phyloP scores from a whole-genome alignment of 495 filamentous ascomycete species.

The Lindgomyces ingoldianus region DNA sequence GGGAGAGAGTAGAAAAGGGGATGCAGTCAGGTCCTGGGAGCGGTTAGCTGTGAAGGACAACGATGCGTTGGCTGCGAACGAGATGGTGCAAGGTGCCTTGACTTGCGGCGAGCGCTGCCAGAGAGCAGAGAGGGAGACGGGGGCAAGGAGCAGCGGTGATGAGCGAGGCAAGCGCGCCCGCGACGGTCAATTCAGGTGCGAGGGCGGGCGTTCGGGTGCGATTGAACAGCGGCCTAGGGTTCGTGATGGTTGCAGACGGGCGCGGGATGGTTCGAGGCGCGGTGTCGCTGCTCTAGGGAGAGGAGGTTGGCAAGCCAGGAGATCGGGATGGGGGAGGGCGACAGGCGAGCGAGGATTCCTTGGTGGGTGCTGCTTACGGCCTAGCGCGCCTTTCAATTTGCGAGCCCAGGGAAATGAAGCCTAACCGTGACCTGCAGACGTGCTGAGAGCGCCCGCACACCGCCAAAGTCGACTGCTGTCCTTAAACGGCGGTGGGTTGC shows the following conservation, averaged over 20 bases:
- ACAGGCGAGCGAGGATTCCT: not conserved
- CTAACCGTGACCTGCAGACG: not conserved
- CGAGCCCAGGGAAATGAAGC: not conserved
- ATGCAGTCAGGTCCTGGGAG: not conserved
- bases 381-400: not conserved
- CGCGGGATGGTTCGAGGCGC: slow-evolving; percentile 15
- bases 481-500: not conserved
- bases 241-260: slow-evolving; percentile 22
- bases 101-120: slow-evolving; percentile 21
- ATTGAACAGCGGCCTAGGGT: slow-evolving; percentile 7
- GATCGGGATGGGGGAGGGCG: not conserved
- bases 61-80: slow-evolving; percentile 16
- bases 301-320: slow-evolving; percentile 16
- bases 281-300: not conserved
- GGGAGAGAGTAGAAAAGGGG: not conserved
- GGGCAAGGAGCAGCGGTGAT: slow-evolving; percentile 41
- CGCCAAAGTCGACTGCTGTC: not conserved
- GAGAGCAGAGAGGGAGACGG: slow-evolving; percentile 40
- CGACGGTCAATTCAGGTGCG: slow-evolving; percentile 3
- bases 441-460: not conserved
- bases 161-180: slow-evolving; percentile 12
- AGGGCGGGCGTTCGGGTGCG: slow-evolving; percentile 13
- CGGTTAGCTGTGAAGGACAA: slow-evolving; percentile 10
- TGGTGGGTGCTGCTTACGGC: not conserved
- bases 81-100: slow-evolving; percentile 39